Conservation (phyloP, 2,329 filamentous ascomycete species). For the Eutypa lata region DNA sequence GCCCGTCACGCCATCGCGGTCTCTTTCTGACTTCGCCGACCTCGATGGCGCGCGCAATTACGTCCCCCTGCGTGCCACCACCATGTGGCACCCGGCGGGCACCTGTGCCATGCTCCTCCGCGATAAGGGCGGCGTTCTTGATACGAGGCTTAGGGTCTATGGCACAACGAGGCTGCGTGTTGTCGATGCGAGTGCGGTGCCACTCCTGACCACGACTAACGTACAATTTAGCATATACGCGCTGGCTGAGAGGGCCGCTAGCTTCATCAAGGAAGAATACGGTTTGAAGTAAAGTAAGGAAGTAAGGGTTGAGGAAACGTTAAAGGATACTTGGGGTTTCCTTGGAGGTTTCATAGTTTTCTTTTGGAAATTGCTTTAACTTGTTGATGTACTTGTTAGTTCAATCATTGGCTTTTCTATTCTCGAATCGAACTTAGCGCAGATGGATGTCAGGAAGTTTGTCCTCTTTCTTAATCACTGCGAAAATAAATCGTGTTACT, state of each 20-base stretch:
- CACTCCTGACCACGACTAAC: not conserved
- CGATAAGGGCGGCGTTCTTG: not conserved
- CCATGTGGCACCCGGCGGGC: not conserved
- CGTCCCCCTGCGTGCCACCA: not conserved
- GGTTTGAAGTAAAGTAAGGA: not conserved
- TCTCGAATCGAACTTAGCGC: no score
- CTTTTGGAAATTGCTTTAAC: no score
- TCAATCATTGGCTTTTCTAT: no score
- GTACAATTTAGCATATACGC: not conserved
- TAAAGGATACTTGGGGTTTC: no score
- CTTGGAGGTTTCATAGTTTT: no score
- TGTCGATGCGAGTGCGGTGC: not conserved
- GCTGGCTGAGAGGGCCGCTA: not conserved
- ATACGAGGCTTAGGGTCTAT: not conserved
- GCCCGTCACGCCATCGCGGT: not conserved
- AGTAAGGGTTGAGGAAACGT: not conserved
- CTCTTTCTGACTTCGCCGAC: not conserved
- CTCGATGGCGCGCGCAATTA: not conserved
- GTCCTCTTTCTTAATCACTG: no score
- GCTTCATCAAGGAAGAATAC: not conserved
- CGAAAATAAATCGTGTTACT: no score
- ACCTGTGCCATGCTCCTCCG: not conserved
- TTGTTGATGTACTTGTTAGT: no score
- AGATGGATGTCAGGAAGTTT: no score
- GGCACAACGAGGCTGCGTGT: not conserved